Percentiles rank a stretch among this genome's conserved stretches.
Conservation (phyloP, 495 filamentous ascomycete species). For the Aspergillus ellipticus region DNA sequence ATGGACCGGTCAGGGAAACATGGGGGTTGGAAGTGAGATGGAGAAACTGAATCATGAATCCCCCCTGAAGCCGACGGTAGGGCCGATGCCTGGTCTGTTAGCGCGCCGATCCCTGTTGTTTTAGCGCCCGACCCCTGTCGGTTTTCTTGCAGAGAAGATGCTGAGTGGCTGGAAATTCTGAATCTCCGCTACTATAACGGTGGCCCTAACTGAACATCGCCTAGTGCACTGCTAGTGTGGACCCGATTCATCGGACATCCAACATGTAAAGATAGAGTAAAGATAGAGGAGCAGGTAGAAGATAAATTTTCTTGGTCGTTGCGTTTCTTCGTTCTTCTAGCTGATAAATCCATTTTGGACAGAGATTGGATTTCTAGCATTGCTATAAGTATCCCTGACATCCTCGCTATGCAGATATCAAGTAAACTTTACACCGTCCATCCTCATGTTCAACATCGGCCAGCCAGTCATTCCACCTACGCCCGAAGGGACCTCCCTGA, state of each 20-base stretch:
- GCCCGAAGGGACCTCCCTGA: conserved; percentile 4
- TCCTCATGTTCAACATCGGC: background rate
- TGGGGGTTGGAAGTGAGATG: background rate
- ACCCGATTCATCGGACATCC: no score
- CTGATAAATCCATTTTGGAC: no score
- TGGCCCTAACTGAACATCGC: no score
- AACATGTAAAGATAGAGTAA: no score
- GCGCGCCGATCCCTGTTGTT: background rate
- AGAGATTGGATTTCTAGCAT: no score
- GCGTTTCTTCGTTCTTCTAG: no score
- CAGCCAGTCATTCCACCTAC: background rate
- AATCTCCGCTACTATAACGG: no score
- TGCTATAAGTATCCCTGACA: no score
- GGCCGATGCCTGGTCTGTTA: background rate
- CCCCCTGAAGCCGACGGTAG: background rate
- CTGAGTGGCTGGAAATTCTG: background rate
- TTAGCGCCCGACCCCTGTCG: background rate
- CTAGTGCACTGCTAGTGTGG: no score
- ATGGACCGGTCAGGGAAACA: background rate
- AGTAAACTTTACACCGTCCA: background rate
- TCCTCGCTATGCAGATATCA: no score
- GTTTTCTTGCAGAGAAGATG: background rate
- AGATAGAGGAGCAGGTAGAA: no score
- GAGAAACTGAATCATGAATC: background rate
- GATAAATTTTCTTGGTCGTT: no score